These are phyloP conservation scores for Stropharia rugosoannulata DNA, from an alignment of 768 basidiomycete genomes.

Conservation along the genomic window DNA sequence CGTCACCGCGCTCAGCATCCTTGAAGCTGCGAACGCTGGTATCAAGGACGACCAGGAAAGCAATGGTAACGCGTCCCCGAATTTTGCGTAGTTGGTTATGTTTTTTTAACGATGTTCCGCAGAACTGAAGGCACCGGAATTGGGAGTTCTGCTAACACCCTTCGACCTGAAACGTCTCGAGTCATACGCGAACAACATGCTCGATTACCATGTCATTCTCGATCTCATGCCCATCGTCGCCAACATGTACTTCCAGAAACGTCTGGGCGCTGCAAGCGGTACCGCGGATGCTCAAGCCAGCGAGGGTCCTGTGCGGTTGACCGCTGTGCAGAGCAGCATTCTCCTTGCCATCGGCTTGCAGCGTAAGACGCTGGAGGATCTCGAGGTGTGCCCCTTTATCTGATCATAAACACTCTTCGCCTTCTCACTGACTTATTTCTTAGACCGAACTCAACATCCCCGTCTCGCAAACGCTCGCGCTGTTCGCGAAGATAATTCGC, in stretches of 20 bases:
- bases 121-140: constrained; percentile 36
- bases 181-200: constrained; percentile 92
- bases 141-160: constrained; percentile 72
- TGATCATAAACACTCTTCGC: background rate
- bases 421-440: background rate
- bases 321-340: constrained; percentile 90
- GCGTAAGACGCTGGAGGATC: constrained; percentile 83
- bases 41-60: constrained; percentile 43
- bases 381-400: constrained; percentile 57
- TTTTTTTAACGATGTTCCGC: background rate
- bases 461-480: constrained; percentile 82
- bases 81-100: background rate
- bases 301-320: constrained; percentile 61
- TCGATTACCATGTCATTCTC: constrained; percentile 95
- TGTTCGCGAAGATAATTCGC: constrained; percentile 89
- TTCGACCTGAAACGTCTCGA: constrained; percentile 96
- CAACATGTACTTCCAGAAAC: constrained; percentile 80
- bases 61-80: constrained; percentile 27
- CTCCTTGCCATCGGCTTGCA: constrained; percentile 88
- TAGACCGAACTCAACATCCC: constrained; percentile 81
- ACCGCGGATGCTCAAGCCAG: constrained; percentile 8
- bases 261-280: constrained; percentile 38
- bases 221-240: constrained; percentile 86
- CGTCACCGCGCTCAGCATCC: constrained; percentile 80
- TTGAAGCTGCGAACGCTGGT: constrained; percentile 79